Evolutionary conservation across 176 grass and related monocot genomes (phyloP).

Genomic region (Carex cristatella): DNA sequence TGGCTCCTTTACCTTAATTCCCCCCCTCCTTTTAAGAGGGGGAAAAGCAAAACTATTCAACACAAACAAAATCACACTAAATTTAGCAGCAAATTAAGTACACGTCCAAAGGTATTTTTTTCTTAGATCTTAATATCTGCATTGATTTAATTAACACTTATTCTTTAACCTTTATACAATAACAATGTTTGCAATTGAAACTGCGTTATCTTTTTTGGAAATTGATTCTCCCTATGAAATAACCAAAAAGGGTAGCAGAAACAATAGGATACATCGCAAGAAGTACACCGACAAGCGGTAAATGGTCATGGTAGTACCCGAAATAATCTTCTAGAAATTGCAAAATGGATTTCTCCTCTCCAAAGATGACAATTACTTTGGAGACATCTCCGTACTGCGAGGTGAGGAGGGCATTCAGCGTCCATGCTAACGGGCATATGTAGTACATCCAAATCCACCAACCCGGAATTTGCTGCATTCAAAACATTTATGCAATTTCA

Average conservation of each 20-base stretch:
- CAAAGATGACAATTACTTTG: conserved; percentile 29
- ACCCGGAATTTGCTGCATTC: conserved; percentile 65
- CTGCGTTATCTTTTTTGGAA: conserved; percentile 49
- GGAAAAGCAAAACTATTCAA: background rate
- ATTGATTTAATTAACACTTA: background rate
- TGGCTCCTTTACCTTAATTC: too few relatives aligned
- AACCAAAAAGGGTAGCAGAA: conserved; percentile 49
- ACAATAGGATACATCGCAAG: conserved; percentile 37
- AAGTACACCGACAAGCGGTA: conserved; percentile 37
- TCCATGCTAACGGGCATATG: conserved; percentile 40
- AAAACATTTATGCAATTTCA: background rate
- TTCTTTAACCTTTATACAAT: background rate
- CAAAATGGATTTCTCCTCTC: conserved; percentile 42
- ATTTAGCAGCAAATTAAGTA: background rate
- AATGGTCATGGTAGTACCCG: conserved; percentile 37
- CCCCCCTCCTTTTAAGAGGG: too few relatives aligned
- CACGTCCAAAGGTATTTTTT: background rate
- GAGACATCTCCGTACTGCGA: conserved; percentile 59
- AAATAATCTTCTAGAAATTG: conserved; percentile 58
- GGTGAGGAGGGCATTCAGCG: conserved; percentile 55
- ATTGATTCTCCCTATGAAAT: conserved; percentile 57
- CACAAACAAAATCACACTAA: background rate
- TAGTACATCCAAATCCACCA: conserved; percentile 95
- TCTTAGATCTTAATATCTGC: background rate
- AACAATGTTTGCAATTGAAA: background rate